Evolutionary conservation across 805 yeast species (phyloP).

Genomic region (Candida mattraensis): DNA sequence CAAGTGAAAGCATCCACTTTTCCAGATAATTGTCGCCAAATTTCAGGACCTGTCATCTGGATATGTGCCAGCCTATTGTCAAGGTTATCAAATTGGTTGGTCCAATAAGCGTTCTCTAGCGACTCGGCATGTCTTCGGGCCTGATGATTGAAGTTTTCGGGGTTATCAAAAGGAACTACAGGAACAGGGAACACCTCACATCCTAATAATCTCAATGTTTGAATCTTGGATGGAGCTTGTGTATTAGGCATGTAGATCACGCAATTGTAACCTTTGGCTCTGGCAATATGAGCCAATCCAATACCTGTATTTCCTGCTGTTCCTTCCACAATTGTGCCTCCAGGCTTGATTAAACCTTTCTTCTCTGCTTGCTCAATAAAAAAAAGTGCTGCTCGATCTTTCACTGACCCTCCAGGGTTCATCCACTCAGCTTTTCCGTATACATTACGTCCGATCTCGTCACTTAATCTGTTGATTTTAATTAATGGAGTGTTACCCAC

Average conservation of each 20-base stretch:
- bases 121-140: slow-evolving; percentile 82
- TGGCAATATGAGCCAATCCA: slow-evolving; percentile 78
- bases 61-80: slow-evolving; percentile 88
- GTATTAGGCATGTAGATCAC: slow-evolving; percentile 91
- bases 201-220: slow-evolving; percentile 71
- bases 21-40: slow-evolving; percentile 81
- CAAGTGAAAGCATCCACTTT: slow-evolving; percentile 83
- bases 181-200: slow-evolving; percentile 90
- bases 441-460: slow-evolving; percentile 65
- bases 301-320: slow-evolving; percentile 97
- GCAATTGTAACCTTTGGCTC: slow-evolving; percentile 80
- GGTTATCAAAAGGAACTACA: slow-evolving; percentile 78
- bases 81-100: slow-evolving; percentile 86
- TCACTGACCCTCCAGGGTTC: slow-evolving; percentile 93
- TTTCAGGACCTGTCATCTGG: slow-evolving; percentile 90
- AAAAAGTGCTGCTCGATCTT: slow-evolving; percentile 84
- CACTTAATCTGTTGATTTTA: slow-evolving; percentile 54
- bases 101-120: slow-evolving; percentile 83
- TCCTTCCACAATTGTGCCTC: slow-evolving; percentile 89
- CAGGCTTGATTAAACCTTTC: slow-evolving; percentile 61
- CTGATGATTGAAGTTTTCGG: slow-evolving; percentile 83
- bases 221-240: slow-evolving; percentile 77
- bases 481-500: slow-evolving; percentile 93
- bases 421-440: slow-evolving; percentile 90
- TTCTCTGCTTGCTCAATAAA: slow-evolving; percentile 77